Conservation (phyloP, 2,329 filamentous ascomycete species). For the Arthroderma sp. region DNA sequence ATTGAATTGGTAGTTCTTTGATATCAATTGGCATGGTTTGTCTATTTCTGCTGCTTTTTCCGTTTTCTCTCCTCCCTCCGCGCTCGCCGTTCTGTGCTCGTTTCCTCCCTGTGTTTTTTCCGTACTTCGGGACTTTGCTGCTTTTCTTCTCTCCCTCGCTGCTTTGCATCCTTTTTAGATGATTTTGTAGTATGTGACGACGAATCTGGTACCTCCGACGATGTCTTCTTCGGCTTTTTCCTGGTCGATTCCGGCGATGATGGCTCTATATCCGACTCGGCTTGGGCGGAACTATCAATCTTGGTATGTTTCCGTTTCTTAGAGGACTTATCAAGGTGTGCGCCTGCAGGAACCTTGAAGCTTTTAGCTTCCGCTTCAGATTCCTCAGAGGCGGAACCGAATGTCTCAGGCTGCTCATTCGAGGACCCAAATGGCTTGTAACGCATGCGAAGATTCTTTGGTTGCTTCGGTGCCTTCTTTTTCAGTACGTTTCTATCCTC, state of each 20-base stretch:
- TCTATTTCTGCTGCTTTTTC: slow-evolving; percentile 19
- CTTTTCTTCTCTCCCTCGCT: slow-evolving; percentile 4
- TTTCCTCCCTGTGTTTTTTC: slow-evolving; percentile 26
- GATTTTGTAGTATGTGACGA: background rate
- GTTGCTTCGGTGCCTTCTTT: slow-evolving; percentile 24
- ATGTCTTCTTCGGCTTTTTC: slow-evolving; percentile 29
- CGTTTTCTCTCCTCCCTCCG: slow-evolving; percentile 23
- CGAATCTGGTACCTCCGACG: slow-evolving; percentile 3
- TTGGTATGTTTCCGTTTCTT: slow-evolving; percentile 25
- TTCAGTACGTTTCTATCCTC: slow-evolving; percentile 2
- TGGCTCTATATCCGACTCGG: slow-evolving; percentile 11
- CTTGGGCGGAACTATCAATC: background rate
- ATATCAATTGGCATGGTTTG: too few relatives aligned
- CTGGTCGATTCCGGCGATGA: slow-evolving; percentile 11
- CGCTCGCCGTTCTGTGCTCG: slow-evolving; percentile 19
- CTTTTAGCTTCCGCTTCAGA: slow-evolving; percentile 23
- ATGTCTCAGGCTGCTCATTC: slow-evolving; percentile 19
- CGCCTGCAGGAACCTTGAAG: slow-evolving; percentile 19
- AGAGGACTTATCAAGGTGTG: slow-evolving; percentile 18
- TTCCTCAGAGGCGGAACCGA: slow-evolving; percentile 25
- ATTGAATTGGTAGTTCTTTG: too few relatives aligned
- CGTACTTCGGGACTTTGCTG: slow-evolving; percentile 6
- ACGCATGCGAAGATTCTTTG: slow-evolving; percentile 32
- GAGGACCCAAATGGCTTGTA: slow-evolving; percentile 31
- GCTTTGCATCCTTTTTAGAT: background rate